Base-by-base conservation (phyloP, 352 stramenopile species). In the Aphanomyces invadans region DNA sequence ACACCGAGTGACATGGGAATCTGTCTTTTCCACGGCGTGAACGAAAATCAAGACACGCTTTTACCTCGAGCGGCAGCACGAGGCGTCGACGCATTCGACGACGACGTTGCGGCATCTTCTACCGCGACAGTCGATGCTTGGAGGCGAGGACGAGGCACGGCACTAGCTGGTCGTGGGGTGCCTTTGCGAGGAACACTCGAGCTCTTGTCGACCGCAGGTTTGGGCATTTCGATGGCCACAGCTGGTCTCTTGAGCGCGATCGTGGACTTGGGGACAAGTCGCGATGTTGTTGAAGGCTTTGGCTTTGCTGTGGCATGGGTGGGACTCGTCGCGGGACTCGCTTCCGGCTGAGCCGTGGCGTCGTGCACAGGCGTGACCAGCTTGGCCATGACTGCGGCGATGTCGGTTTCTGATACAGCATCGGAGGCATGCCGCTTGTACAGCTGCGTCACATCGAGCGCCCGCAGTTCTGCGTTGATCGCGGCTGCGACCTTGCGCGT, bases 351-450 rank as follows among this genome's bases (percentile, higher is more conserved):
- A 4, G 25, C 19, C 17, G 15, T 19, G 4, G 49, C 25, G 12
- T 21, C 49, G 36, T 42, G n/a, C 38, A 45, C 38, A 12, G 59
- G 19, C 5, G 21, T 36, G 9, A 55, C 59, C 19, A 67, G 44
- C 42, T 67, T 67, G 21, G 60, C 38, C 19, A 67, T n/a, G 49
- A 56, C 57, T 2, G 5, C 60, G 19, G 42, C 33, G 33, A 67
- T 23, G 60, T 36, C 49, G 19, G 42, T 44, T 23, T 31, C 17
- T 1, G 60, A 42, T 42, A 42, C 42, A 15, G 29, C 21, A 19
- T 66, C 59, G 9, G 25, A 12, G 5, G 60, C 19, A 23, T 19
- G 5, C 10, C 38, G 39, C 26, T 67, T 36, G 28, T 55, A 23
- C 31, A 55, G 29, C 26, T 46, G 42, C 17, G 60, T 67, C 28